A percentile compares a stretch with the other conserved stretches of the same genome.
Conservation (phyloP, 2,329 filamentous ascomycete species). For the Fusarium sp. region DNA sequence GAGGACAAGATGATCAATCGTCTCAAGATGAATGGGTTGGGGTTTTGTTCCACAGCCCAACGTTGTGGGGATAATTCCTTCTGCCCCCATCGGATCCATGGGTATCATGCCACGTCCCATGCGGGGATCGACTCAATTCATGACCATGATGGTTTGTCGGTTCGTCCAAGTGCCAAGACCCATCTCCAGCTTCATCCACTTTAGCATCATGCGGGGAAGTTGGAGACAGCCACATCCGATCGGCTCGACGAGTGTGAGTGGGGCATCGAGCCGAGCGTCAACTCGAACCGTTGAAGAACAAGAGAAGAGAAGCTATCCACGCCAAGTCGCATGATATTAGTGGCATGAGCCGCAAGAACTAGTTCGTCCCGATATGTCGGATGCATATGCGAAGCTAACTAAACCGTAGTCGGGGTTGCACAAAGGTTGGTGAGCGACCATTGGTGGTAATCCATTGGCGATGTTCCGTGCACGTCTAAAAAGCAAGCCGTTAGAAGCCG, state of each 20-base stretch:
- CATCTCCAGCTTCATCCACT: constrained; percentile 8
- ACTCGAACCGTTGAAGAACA: background rate
- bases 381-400: background rate
- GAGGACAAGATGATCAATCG: background rate
- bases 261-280: constrained; percentile 39
- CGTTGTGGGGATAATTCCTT: constrained; percentile 15
- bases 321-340: constrained; percentile 13
- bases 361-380: background rate
- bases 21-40: constrained; percentile 16
- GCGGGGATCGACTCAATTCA: background rate
- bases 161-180: constrained; percentile 1
- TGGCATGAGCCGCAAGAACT: background rate
- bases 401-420: background rate
- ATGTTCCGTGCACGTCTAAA: background rate
- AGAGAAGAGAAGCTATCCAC: background rate
- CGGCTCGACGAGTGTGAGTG: constrained; percentile 40
- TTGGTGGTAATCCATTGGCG: background rate
- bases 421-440: background rate
- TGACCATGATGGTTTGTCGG: constrained; percentile 1
- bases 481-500: background rate
- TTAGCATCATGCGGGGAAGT: constrained; percentile 40
- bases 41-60: constrained; percentile 7
- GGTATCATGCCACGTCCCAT: constrained; percentile 26
- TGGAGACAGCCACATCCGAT: constrained; percentile 40
- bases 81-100: constrained; percentile 23